Evolutionary conservation across 1,284 basidiomycete species (phyloP).

Genomic region (Leccinum brunneo-olivaceum): DNA sequence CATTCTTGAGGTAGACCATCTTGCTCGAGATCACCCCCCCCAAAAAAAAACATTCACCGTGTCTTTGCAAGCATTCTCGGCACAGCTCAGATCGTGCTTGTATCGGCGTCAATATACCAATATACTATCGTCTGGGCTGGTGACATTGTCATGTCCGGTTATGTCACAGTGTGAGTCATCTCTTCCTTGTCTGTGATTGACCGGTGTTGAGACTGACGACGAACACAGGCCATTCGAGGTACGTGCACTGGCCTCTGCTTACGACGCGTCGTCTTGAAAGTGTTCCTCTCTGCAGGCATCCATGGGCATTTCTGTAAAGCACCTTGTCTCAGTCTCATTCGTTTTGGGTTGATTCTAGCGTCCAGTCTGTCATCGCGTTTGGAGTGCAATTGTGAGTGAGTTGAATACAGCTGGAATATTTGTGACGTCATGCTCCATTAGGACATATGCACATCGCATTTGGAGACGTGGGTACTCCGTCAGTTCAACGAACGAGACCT

Average conservation of each 20-base stretch:
- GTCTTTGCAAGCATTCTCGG: slow-evolving; percentile 18
- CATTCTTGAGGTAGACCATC: slow-evolving; percentile 21
- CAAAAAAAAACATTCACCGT: slow-evolving; percentile 3
- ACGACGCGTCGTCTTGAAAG: not conserved
- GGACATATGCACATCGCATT: slow-evolving; percentile 29
- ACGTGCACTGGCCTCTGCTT: too few species aligned
- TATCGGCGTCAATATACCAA: slow-evolving; percentile 28
- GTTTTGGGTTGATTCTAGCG: not conserved
- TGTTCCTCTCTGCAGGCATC: slow-evolving; percentile 18
- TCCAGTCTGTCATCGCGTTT: slow-evolving; percentile 28
- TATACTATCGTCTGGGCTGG: slow-evolving; percentile 29
- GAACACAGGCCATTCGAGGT: slow-evolving; percentile 25
- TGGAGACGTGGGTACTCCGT: slow-evolving; percentile 25
- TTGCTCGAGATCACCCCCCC: not conserved
- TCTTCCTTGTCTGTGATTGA: not conserved
- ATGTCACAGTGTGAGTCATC: slow-evolving; percentile 26
- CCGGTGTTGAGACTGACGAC: not conserved
- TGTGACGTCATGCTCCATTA: slow-evolving; percentile 9
- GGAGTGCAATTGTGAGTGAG: slow-evolving; percentile 26
- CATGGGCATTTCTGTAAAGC: slow-evolving; percentile 25
- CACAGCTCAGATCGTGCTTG: slow-evolving; percentile 26
- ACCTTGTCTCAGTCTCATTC: not conserved
- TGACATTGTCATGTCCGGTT: slow-evolving; percentile 16
- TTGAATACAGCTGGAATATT: not conserved
- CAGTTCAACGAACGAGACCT: slow-evolving; percentile 1